Percentiles rank a stretch among this genome's conserved stretches.
phyloP scores from a whole-genome alignment of 116 monocot genomes.

The Trichopus zeylanicus region DNA sequence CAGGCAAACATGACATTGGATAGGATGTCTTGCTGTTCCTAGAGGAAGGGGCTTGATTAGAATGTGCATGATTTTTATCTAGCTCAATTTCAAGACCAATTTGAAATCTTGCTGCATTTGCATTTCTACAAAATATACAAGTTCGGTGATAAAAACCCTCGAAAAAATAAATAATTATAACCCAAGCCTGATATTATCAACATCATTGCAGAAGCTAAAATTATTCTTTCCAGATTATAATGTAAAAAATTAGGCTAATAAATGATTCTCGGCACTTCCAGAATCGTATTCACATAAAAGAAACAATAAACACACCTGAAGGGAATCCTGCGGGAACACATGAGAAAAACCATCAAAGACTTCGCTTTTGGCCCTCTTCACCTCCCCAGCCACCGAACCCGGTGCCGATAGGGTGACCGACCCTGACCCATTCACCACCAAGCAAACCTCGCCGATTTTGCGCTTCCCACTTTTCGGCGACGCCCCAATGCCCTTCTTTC shows the following conservation, averaged over 20 bases:
- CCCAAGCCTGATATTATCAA: too few relatives aligned
- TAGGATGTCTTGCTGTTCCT: too few relatives aligned
- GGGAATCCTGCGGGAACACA: constrained; percentile 61
- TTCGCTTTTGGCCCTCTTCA: constrained; percentile 55
- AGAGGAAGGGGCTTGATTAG: too few relatives aligned
- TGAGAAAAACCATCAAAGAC: constrained; percentile 70
- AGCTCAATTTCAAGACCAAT: too few relatives aligned
- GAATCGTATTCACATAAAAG: background rate
- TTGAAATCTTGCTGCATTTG: too few relatives aligned
- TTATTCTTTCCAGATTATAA: too few relatives aligned
- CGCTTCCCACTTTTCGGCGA: background rate
- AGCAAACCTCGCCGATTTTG: constrained; percentile 15
- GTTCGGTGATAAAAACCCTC: too few relatives aligned
- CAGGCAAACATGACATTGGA: too few relatives aligned
- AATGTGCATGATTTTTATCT: too few relatives aligned
- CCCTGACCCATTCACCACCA: constrained; percentile 36
- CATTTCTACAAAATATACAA: too few relatives aligned
- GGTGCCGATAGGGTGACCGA: constrained; percentile 59
- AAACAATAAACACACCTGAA: constrained; percentile 35
- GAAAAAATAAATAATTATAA: too few relatives aligned
- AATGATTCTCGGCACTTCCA: background rate
- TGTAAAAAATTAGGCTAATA: background rate
- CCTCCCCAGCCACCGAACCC: constrained; percentile 22
- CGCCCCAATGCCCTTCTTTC: constrained; percentile 5
- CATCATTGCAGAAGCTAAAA: too few relatives aligned